A percentile compares a stretch with the other conserved stretches of the same genome.
Evolutionary conservation across 2,329 filamentous ascomycete genomes (phyloP).

Genomic region (Aspergillus pseudoviridinutans): DNA sequence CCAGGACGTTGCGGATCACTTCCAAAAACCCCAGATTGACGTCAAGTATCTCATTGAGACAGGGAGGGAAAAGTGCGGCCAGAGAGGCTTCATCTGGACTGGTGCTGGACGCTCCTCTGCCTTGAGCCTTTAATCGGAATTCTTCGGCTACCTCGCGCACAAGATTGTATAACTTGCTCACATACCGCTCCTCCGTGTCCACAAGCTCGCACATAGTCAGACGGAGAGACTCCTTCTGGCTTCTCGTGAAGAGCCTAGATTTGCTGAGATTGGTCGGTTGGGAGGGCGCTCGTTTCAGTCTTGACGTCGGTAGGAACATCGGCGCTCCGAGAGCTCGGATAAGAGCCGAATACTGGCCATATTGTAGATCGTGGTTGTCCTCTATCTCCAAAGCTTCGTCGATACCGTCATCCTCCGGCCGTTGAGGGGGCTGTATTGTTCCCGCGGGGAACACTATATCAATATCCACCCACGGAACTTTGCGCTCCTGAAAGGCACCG

Average conservation of each 20-base stretch:
- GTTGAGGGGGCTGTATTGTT: conserved; percentile 62
- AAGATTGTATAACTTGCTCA: conserved; percentile 79
- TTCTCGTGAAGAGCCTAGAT: conserved; percentile 70
- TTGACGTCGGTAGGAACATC: conserved; percentile 81
- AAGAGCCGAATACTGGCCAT: conserved; percentile 72
- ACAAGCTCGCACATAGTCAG: conserved; percentile 87
- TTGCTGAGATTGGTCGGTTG: conserved; percentile 77
- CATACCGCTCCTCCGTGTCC: conserved; percentile 91
- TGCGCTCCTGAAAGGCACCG: conserved; percentile 73
- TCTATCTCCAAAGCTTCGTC: conserved; percentile 50
- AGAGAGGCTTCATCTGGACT: conserved; percentile 71
- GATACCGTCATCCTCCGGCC: conserved; percentile 59
- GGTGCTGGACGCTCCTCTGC: conserved; percentile 56
- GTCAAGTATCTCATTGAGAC: conserved; percentile 73
- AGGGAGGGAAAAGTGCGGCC: conserved; percentile 73
- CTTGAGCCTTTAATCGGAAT: conserved; percentile 67
- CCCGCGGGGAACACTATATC: conserved; percentile 81
- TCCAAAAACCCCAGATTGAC: conserved; percentile 78
- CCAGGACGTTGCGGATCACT: conserved; percentile 70
- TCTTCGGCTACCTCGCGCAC: conserved; percentile 77
- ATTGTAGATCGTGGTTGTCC: conserved; percentile 49
- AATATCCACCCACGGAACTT: conserved; percentile 78
- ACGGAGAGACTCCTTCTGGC: conserved; percentile 78
- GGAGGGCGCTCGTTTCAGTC: conserved; percentile 78
- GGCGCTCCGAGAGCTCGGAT: conserved; percentile 78